Conservation (phyloP, 106 monocot species). For the Dendrobium catenatum region DNA sequence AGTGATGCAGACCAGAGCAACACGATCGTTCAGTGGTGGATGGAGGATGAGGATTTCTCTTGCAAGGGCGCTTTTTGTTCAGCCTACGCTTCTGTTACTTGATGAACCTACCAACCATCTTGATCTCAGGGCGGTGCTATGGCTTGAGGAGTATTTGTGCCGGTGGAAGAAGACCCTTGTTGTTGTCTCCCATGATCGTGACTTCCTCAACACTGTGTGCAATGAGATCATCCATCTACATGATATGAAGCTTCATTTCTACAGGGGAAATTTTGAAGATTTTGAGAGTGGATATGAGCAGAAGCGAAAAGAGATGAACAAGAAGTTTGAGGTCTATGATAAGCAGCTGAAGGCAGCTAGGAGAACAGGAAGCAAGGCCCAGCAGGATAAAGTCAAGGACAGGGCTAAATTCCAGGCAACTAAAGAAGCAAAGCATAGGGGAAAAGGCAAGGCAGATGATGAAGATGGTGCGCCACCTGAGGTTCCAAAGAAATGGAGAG, state of each 20-base stretch:
- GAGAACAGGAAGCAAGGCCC: conserved; percentile 71
- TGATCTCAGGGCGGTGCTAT: conserved; percentile 89
- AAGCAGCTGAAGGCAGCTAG: conserved; percentile 80
- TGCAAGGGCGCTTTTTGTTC: conserved; percentile 80
- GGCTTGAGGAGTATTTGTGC: conserved; percentile 90
- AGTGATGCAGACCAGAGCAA: conserved; percentile 76
- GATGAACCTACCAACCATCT: conserved; percentile 98
- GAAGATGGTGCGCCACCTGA: conserved; percentile 52
- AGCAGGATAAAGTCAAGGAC: conserved; percentile 90
- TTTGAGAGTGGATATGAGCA: conserved; percentile 94
- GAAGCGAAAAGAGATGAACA: conserved; percentile 85
- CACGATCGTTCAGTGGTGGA: conserved; percentile 88
- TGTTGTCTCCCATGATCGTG: conserved; percentile 89
- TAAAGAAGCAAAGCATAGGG: conserved; percentile 63
- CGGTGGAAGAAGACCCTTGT: conserved; percentile 98
- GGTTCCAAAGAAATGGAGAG: conserved; percentile 83
- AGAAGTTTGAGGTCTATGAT: conserved; percentile 86
- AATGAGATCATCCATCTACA: conserved; percentile 86
- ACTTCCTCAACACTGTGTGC: conserved; percentile 87
- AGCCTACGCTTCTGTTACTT: conserved; percentile 80
- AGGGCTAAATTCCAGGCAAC: conserved; percentile 51
- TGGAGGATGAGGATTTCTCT: conserved; percentile 98
- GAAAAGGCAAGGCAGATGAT: conserved; percentile 53
- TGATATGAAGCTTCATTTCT: conserved; percentile 69
- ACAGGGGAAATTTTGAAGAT: conserved; percentile 83